A percentile compares a stretch with the other conserved stretches of the same genome.
phyloP scores from a whole-genome alignment of 2,329 filamentous ascomycete genomes.

The Cordyceps cicadae region DNA sequence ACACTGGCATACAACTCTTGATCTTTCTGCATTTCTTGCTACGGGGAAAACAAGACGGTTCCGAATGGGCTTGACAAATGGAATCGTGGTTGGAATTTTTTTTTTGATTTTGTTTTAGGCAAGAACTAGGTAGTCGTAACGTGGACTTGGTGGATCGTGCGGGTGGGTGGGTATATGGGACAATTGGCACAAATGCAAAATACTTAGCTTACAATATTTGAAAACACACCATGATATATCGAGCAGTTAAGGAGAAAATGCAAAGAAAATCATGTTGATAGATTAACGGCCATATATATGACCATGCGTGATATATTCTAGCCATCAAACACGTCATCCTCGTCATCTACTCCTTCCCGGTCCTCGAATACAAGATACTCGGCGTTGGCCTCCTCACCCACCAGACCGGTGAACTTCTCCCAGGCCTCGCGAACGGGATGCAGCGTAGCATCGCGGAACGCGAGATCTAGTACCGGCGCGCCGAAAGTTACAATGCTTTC shows the following conservation, averaged over 20 bases:
- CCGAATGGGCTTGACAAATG: background rate
- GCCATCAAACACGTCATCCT: constrained; percentile 46
- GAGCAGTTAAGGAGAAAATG: background rate
- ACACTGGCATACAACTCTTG: background rate
- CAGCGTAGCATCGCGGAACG: constrained; percentile 65
- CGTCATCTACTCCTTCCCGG: constrained; percentile 52
- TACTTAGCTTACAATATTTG: background rate
- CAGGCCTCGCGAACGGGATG: constrained; percentile 62
- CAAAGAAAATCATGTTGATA: constrained; percentile 12
- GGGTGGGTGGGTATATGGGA: background rate
- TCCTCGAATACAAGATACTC: constrained; percentile 75
- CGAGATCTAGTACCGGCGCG: constrained; percentile 52
- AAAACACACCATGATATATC: background rate
- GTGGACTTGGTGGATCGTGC: too few species aligned
- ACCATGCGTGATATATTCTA: constrained; percentile 16
- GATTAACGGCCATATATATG: constrained; percentile 9
- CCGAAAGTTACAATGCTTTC: constrained; percentile 48
- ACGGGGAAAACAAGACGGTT: background rate
- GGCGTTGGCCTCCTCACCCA: constrained; percentile 32
- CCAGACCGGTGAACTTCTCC: constrained; percentile 50
- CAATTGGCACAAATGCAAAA: background rate
- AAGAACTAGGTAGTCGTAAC: background rate
- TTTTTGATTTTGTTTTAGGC: background rate
- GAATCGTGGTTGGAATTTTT: background rate
- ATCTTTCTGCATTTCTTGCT: background rate